Percentiles rank a stretch among this genome's conserved stretches.
phyloP scores from a whole-genome alignment of 2,329 filamentous ascomycete species.

The Penicillium sp. region DNA sequence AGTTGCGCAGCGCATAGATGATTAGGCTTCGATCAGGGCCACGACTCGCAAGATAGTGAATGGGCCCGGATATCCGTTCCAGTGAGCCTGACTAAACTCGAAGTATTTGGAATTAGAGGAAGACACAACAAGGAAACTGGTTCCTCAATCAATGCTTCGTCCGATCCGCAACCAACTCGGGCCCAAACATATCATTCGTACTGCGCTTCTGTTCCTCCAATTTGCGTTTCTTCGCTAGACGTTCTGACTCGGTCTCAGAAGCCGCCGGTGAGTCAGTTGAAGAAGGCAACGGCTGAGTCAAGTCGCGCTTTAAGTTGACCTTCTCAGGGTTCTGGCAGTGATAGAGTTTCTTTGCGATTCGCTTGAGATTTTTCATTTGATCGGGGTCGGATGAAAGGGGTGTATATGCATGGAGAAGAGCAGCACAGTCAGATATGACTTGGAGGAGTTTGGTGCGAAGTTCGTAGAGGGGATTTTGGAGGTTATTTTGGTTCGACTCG shows the following conservation, averaged over 20 bases:
- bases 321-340: slow-evolving; percentile 51
- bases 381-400: slow-evolving; percentile 37
- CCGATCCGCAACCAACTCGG: slow-evolving; percentile 35
- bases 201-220: slow-evolving; percentile 30
- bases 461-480: slow-evolving; percentile 25
- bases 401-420: slow-evolving; percentile 40
- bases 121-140: neutral
- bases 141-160: slow-evolving; percentile 23
- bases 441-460: slow-evolving; percentile 39
- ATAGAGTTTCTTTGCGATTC: slow-evolving; percentile 50
- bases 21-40: neutral
- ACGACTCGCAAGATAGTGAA: neutral
- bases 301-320: slow-evolving; percentile 44
- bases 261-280: slow-evolving; percentile 9
- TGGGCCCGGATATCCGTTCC: neutral
- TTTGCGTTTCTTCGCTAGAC: slow-evolving; percentile 42
- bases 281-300: slow-evolving; percentile 26
- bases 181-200: slow-evolving; percentile 36
- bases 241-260: slow-evolving; percentile 37
- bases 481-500: slow-evolving; percentile 3
- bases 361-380: slow-evolving; percentile 43
- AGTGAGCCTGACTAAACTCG: neutral
- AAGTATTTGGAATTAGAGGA: neutral
- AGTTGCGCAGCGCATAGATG: neutral
- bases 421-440: slow-evolving; percentile 39